Conservation (phyloP, 2,329 filamentous ascomycete genomes). For the Neurospora sp. region DNA sequence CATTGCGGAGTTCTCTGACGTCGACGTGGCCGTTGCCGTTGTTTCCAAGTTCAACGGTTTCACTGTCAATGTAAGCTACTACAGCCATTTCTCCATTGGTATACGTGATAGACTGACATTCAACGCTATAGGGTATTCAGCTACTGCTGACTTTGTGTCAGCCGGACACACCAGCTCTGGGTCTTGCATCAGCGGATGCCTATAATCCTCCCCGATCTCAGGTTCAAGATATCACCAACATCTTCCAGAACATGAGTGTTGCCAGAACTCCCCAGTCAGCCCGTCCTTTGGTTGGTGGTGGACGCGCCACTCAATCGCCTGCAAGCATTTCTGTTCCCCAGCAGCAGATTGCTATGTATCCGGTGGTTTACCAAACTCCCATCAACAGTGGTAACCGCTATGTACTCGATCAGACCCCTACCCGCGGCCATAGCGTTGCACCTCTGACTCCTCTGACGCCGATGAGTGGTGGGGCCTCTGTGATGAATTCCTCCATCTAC, state of each 20-base stretch:
- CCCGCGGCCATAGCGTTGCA: slow-evolving; percentile 19
- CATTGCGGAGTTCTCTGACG: slow-evolving; percentile 44
- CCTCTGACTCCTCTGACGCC: slow-evolving; percentile 18
- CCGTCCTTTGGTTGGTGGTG: slow-evolving; percentile 17
- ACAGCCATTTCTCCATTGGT: background rate
- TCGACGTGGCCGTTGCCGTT: slow-evolving; percentile 31
- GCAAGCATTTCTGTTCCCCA: slow-evolving; percentile 20
- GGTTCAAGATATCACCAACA: slow-evolving; percentile 6
- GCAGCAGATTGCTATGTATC: slow-evolving; percentile 25
- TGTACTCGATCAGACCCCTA: slow-evolving; percentile 24
- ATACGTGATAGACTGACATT: slow-evolving; percentile 1
- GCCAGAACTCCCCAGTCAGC: slow-evolving; percentile 7
- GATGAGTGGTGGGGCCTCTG: slow-evolving; percentile 9
- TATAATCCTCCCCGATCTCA: background rate
- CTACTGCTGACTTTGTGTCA: slow-evolving; percentile 9
- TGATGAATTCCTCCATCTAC: slow-evolving; percentile 21
- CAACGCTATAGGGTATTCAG: slow-evolving; percentile 9
- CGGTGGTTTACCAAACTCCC: slow-evolving; percentile 24
- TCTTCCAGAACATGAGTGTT: slow-evolving; percentile 10
- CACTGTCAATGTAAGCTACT: slow-evolving; percentile 25
- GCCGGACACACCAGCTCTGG: background rate
- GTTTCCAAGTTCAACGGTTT: slow-evolving; percentile 30
- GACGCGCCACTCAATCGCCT: slow-evolving; percentile 15
- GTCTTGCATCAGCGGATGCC: slow-evolving; percentile 1
- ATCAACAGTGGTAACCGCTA: slow-evolving; percentile 23